Percentiles rank a stretch among this genome's conserved stretches.
These are phyloP conservation scores for Rosa multiflora DNA, from an alignment of 306 rosid species.

Conservation along the genomic window DNA sequence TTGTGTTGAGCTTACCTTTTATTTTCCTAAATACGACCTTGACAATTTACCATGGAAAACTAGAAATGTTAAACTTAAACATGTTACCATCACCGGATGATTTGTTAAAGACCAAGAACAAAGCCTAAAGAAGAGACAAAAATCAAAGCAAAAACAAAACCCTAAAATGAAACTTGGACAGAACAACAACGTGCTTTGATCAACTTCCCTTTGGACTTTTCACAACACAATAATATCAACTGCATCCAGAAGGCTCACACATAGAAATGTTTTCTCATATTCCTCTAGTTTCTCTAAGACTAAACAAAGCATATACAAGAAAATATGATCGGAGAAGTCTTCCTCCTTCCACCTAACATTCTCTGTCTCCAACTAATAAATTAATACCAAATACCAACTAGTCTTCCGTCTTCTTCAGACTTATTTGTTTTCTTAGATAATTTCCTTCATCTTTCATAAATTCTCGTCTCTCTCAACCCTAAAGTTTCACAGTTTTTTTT, in stretches of 20 bases:
- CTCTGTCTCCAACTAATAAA: too few species aligned
- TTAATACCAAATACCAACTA: too few species aligned
- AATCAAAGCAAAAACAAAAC: conserved; percentile 8
- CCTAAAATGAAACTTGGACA: neutral
- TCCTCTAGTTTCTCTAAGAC: conserved; percentile 6
- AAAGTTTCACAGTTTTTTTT: too few species aligned
- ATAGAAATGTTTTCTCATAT: neutral
- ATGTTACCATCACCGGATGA: conserved; percentile 1
- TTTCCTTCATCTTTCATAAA: too few species aligned
- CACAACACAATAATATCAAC: neutral
- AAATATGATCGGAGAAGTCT: neutral
- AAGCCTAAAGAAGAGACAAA: conserved; percentile 11
- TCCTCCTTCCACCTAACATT: too few species aligned
- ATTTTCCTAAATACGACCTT: too few species aligned
- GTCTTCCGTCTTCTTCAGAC: too few species aligned
- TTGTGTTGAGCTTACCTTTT: too few species aligned
- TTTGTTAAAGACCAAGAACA: conserved; percentile 7
- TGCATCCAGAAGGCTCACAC: conserved; percentile 3
- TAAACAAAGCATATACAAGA: conserved; percentile 5
- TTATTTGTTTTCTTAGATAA: too few species aligned
- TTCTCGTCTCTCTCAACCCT: too few species aligned
- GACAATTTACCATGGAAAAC: neutral
- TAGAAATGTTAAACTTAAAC: conserved; percentile 2
- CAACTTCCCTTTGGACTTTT: neutral
- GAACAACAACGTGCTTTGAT: neutral